Percentiles rank a stretch among this genome's conserved stretches.
Conservation (phyloP, 2,329 filamentous ascomycete species). For the Helotiales sp. region DNA sequence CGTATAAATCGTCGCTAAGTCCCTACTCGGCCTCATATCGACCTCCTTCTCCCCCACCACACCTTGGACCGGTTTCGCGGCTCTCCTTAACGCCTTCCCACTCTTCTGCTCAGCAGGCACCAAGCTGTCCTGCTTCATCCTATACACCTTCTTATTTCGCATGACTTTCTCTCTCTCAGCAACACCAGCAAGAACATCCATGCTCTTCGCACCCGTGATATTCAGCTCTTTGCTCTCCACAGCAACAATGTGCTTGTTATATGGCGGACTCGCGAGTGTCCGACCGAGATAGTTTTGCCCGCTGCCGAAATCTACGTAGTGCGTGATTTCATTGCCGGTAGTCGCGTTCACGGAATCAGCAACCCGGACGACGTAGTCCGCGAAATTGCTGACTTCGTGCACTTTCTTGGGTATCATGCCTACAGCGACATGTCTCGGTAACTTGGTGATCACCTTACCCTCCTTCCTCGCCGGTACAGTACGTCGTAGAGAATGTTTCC, state of each 20-base stretch:
- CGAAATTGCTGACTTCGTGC: constrained; percentile 91
- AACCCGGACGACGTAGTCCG: constrained; percentile 75
- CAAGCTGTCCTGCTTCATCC: constrained; percentile 43
- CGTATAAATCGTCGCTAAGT: constrained; percentile 57
- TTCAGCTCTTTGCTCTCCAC: constrained; percentile 89
- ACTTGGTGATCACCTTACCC: constrained; percentile 46
- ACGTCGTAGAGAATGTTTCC: constrained; percentile 70
- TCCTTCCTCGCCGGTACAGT: constrained; percentile 55
- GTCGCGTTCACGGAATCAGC: constrained; percentile 62
- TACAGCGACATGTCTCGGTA: constrained; percentile 75
- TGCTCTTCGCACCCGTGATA: constrained; percentile 80
- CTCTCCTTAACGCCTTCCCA: constrained; percentile 47
- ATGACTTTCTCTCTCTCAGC: constrained; percentile 73
- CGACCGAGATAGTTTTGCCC: constrained; percentile 96
- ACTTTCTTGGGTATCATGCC: constrained; percentile 97
- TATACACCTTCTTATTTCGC: constrained; percentile 83
- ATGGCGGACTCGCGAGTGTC: constrained; percentile 82
- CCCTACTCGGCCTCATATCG: constrained; percentile 57
- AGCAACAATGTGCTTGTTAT: constrained; percentile 85
- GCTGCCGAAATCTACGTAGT: constrained; percentile 94
- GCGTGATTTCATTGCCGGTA: constrained; percentile 68
- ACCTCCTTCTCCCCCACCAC: constrained; percentile 35
- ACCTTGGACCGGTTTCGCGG: constrained; percentile 42
- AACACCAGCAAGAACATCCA: constrained; percentile 82
- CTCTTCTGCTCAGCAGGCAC: constrained; percentile 50